Base-by-base conservation (phyloP, 2,329 filamentous ascomycete genomes). In the Arthrobotrys sphaeroides region DNA sequence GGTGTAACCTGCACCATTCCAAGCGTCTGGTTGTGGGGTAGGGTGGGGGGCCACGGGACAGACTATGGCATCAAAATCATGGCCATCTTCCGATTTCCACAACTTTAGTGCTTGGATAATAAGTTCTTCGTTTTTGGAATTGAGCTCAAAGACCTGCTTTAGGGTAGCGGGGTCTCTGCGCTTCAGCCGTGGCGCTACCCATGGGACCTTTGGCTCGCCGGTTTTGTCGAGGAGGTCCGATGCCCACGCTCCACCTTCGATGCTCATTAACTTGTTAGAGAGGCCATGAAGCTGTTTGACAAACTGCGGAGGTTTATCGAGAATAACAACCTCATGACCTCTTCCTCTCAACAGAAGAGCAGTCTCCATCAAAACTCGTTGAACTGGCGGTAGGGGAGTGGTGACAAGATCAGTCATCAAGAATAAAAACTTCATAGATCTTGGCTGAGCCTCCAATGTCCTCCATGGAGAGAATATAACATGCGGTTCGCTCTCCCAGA, bases 21-120 rank as follows among this genome's bases (percentile, higher is more conserved):
- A 90, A 1, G 85, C 83, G 81, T 91, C 89, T 65, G 89, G 85
- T 7, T 85, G 84, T 0, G 88, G 87, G 0, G 89, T 85, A 0
- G 89, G 87, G 80, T 91, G 89, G 1, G 88, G 88, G 12, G 88
- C 88, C 0, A 90, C 83, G 0, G 89, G 89, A 76, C 86, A 88
- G 66, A 91, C 85, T 60, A 91, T 85, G 0, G 88, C 87, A 82
- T 90, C 89, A 5, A 90, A 82, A 2, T 80, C 81, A 49, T 80
- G 80, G 36, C 83, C 82, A 12, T 83, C 81, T 61, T 81, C 79
- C 5, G 84, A 80, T 76, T 83, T 84, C 88, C 89, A 91, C 64
- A 90, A n/a, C 38, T 59, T 85, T 59, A 88, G 77, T 80, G 89
- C 86, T 53, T 86, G 84, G n/a, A 82, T 85, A 77, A 89, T 86